Percentiles rank a stretch among this genome's conserved stretches.
Conservation (phyloP, 305 asterid species). For the Caryopteris hybrid region DNA sequence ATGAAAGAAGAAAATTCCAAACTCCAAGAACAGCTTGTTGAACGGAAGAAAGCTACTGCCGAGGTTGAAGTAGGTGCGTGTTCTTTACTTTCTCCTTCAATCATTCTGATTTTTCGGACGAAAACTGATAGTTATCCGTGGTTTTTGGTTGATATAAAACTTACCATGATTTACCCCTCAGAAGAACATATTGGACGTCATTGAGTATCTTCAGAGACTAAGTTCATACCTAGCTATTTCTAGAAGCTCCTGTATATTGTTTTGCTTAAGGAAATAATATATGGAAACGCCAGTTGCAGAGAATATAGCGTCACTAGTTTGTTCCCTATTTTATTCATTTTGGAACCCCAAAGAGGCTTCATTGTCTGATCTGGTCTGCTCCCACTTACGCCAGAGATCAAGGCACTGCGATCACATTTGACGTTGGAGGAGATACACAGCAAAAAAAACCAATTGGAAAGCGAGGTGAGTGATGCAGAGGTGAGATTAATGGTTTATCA, state of each 20-base stretch:
- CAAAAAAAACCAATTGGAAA: constrained; percentile 47
- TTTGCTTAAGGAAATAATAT: neutral
- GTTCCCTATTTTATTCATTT: neutral
- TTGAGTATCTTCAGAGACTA: neutral
- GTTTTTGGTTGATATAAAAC: neutral
- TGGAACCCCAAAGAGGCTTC: neutral
- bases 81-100: neutral
- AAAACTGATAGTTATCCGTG: neutral
- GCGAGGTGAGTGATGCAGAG: constrained; percentile 46
- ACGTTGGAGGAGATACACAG: constrained; percentile 70
- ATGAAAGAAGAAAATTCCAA: constrained; percentile 79
- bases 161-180: neutral
- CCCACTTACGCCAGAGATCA: constrained; percentile 52
- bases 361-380: constrained; percentile 6
- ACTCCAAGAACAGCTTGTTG: constrained; percentile 58
- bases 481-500: neutral
- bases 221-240: neutral
- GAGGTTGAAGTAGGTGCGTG: constrained; percentile 73
- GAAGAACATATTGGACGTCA: neutral
- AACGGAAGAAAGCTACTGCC: constrained; percentile 51
- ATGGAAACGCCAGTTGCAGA: neutral
- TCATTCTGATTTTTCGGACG: neutral
- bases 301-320: too few species aligned
- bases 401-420: constrained; percentile 76
- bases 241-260: neutral